Evolutionary conservation across 2,329 filamentous ascomycete species (phyloP).

Genomic region (Venturia pyrina): DNA sequence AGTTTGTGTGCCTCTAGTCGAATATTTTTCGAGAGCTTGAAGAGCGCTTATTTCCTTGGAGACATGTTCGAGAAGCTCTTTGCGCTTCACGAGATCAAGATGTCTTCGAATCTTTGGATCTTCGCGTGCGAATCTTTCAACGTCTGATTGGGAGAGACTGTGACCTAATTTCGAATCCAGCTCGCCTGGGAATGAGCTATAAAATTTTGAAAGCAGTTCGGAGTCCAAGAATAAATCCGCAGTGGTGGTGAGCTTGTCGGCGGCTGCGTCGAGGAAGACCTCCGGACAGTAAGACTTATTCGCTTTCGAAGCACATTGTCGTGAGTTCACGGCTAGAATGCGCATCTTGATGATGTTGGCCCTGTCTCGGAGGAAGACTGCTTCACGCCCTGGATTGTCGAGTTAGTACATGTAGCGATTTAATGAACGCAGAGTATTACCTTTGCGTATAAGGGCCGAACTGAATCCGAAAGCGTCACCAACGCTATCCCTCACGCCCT

Average conservation of each 20-base stretch:
- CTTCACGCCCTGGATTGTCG: constrained; percentile 64
- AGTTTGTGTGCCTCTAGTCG: neutral
- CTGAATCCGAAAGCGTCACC: constrained; percentile 92
- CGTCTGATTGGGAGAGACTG: constrained; percentile 64
- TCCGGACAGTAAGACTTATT: constrained; percentile 98
- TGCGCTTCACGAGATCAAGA: constrained; percentile 82
- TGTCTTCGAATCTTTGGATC: constrained; percentile 84
- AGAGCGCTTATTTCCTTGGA: constrained; percentile 93
- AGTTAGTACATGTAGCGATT: neutral
- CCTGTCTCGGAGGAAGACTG: constrained; percentile 85
- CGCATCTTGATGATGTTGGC: constrained; percentile 87
- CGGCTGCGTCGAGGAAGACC: constrained; percentile 94
- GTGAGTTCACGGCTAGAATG: constrained; percentile 75
- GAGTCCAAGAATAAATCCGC: constrained; percentile 97
- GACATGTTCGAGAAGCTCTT: constrained; percentile 86
- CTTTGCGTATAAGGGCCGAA: constrained; percentile 70
- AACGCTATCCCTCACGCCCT: constrained; percentile 57
- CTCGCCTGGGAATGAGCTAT: constrained; percentile 93
- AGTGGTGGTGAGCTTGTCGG: constrained; percentile 86
- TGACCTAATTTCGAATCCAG: constrained; percentile 79
- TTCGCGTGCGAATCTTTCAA: constrained; percentile 86
- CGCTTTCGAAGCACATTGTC: constrained; percentile 70
- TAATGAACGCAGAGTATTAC: constrained; percentile 37
- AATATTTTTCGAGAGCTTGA: constrained; percentile 56
- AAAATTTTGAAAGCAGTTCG: constrained; percentile 92